Evolutionary conservation across 805 yeast genomes (phyloP).

Genomic region (Priceomyces melissophilus): DNA sequence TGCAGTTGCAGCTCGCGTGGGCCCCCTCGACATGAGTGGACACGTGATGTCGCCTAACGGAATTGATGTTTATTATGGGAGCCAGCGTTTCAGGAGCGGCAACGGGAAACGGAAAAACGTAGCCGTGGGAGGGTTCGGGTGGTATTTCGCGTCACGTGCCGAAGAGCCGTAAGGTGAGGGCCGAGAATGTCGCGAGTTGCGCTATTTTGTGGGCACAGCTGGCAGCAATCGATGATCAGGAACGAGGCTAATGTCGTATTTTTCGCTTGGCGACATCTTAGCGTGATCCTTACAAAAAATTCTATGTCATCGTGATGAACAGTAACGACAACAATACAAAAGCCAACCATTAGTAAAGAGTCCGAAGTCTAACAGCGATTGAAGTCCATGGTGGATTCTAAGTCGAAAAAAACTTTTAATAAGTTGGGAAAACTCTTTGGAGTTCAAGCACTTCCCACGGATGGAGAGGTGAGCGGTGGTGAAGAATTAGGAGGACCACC

Average conservation of each 20-base stretch:
- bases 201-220: constrained; percentile 1
- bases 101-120: too few species aligned
- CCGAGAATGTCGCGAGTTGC: too few species aligned
- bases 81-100: too few species aligned
- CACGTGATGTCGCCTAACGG: too few species aligned
- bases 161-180: too few species aligned
- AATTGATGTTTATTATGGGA: too few species aligned
- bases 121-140: too few species aligned
- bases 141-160: too few species aligned
- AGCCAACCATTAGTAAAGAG: constrained; percentile 1
- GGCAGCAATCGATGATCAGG: neutral
- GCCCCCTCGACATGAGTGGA: too few species aligned
- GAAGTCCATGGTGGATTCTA: constrained; percentile 14
- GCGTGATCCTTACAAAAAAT: too few species aligned
- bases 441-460: constrained; percentile 15
- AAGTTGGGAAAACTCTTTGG: constrained; percentile 21
- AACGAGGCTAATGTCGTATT: neutral
- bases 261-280: too few species aligned
- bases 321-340: constrained; percentile 1
- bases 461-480: constrained; percentile 1
- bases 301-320: neutral
- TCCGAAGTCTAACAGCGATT: neutral
- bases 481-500: neutral
- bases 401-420: constrained; percentile 16
- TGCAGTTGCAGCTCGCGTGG: too few species aligned